Evolutionary conservation across 345 rosid genomes (phyloP).

Genomic region (Hibiscus mutabilis): DNA sequence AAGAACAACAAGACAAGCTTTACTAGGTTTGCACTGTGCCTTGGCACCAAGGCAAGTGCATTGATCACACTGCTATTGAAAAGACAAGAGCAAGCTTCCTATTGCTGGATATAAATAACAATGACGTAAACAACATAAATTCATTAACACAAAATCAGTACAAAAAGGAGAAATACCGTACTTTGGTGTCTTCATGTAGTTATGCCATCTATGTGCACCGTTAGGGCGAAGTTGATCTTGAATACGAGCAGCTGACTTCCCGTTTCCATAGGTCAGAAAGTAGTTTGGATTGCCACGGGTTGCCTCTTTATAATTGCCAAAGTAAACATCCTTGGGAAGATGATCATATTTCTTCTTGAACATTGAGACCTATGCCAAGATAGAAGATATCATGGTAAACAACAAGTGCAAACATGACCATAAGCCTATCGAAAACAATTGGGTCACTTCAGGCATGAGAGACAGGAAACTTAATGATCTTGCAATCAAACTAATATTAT

Average conservation of each 20-base stretch:
- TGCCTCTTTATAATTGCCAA: constrained; percentile 77
- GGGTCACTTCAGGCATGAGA: neutral
- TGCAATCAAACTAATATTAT: constrained; percentile 2
- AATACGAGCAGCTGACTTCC: constrained; percentile 92
- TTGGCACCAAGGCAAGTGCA: no score
- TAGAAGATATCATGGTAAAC: neutral
- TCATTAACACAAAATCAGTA: neutral
- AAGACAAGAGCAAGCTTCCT: neutral
- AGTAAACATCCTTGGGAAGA: constrained; percentile 79
- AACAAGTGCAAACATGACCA: neutral
- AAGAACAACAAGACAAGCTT: no score
- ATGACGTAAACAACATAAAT: neutral
- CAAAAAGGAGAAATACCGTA: constrained; percentile 23
- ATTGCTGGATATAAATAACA: neutral
- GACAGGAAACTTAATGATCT: constrained; percentile 1
- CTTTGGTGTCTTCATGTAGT: constrained; percentile 74
- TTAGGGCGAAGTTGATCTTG: constrained; percentile 92
- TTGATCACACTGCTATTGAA: neutral
- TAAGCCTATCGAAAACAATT: neutral
- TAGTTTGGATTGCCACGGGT: constrained; percentile 89
- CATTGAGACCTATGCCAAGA: constrained; percentile 66
- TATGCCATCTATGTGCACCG: constrained; percentile 99
- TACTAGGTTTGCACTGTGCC: no score
- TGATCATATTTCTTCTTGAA: constrained; percentile 93
- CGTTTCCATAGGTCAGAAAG: constrained; percentile 92